A percentile compares a stretch with the other conserved stretches of the same genome.
These are phyloP conservation scores for Calonectria pauciramosa DNA, from an alignment of 2,329 filamentous ascomycete species.

Conservation along the genomic window DNA sequence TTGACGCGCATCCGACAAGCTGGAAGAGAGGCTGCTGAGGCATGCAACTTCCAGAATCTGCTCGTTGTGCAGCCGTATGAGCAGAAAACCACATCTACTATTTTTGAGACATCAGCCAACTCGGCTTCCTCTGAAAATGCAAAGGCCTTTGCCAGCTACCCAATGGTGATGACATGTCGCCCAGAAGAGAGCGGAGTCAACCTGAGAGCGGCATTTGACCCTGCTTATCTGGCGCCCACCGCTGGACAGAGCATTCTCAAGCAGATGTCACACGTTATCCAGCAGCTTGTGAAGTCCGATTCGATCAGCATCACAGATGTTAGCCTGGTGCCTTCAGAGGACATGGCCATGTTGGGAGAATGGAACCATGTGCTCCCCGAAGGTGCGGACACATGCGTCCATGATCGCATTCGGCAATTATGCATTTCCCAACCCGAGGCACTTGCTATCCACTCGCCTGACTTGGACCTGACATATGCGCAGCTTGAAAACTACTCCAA, in stretches of 20 bases:
- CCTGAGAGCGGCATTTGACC: background rate
- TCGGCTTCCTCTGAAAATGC: background rate
- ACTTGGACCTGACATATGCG: background rate
- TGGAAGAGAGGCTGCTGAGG: background rate
- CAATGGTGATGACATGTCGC: background rate
- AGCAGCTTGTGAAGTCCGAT: background rate
- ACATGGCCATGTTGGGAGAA: background rate
- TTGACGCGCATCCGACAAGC: background rate
- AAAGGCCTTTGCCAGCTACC: background rate
- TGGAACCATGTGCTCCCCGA: background rate
- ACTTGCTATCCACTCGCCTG: background rate
- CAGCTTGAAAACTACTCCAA: background rate
- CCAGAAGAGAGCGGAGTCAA: background rate
- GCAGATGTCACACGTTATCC: background rate
- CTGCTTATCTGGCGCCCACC: background rate
- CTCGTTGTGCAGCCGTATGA: background rate
- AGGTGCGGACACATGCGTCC: background rate
- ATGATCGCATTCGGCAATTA: background rate
- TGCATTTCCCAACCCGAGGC: background rate
- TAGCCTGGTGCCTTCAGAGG: background rate
- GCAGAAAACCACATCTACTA: background rate
- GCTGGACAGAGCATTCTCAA: background rate
- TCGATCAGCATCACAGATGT: background rate
- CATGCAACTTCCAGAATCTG: conserved; percentile 1
- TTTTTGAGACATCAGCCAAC: background rate